These are phyloP conservation scores for Cephaloascus fragrans DNA, from an alignment of 805 yeast genomes.

Conservation along the genomic window DNA sequence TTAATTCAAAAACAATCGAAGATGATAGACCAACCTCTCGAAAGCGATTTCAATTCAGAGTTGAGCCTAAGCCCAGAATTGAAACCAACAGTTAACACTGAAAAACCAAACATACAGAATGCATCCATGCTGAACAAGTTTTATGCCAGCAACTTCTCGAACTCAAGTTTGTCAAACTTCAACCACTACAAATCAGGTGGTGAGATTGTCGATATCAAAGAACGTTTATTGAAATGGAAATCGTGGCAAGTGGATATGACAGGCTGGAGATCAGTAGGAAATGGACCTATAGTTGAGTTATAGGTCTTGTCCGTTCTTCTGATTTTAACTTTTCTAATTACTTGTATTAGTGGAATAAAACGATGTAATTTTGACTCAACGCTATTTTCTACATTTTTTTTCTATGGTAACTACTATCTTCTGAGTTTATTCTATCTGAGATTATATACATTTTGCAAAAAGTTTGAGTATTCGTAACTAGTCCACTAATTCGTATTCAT, in stretches of 20 bases:
- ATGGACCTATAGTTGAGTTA: conserved; percentile 49
- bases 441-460: too few relatives aligned
- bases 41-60: conserved; percentile 5
- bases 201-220: conserved; percentile 46
- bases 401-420: too few relatives aligned
- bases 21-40: conserved; percentile 2
- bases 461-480: too few relatives aligned
- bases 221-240: conserved; percentile 62
- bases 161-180: neutral
- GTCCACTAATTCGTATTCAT: conserved; percentile 10
- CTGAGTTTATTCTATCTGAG: too few relatives aligned
- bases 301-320: too few relatives aligned
- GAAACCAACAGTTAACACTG: neutral
- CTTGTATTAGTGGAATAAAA: too few relatives aligned
- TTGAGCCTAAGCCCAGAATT: conserved; percentile 3
- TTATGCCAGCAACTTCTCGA: neutral
- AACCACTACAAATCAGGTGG: conserved; percentile 20
- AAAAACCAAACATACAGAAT: neutral
- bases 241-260: conserved; percentile 86
- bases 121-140: neutral
- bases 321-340: too few relatives aligned
- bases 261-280: conserved; percentile 63
- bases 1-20: conserved; percentile 1
- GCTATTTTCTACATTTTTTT: too few relatives aligned
- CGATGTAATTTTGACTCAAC: too few relatives aligned